Evolutionary conservation across 179 eudicot species (phyloP).

Genomic region (Spinacia oleracea): DNA sequence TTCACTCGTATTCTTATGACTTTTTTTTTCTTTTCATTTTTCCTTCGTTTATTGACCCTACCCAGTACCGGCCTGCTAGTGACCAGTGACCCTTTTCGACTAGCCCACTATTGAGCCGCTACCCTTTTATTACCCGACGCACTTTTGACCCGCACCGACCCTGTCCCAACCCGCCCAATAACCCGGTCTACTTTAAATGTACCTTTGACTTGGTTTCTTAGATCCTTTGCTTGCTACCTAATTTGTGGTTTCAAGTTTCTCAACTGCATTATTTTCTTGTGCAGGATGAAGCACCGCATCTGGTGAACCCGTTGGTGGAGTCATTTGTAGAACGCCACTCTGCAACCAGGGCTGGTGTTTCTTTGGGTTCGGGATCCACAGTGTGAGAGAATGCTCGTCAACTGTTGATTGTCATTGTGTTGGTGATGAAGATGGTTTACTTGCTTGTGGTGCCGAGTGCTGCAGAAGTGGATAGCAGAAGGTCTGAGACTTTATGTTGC

Average conservation of each 20-base stretch:
- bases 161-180: no score
- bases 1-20: no score
- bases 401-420: background rate
- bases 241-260: background rate
- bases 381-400: constrained; percentile 11
- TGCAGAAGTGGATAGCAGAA: background rate
- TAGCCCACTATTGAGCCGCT: no score
- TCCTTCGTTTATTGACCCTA: no score
- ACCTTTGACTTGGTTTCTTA: background rate
- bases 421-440: background rate
- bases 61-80: no score
- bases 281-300: constrained; percentile 97
- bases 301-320: constrained; percentile 79
- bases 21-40: no score
- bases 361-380: constrained; percentile 22
- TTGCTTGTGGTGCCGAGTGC: background rate
- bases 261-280: constrained; percentile 8
- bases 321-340: constrained; percentile 87
- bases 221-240: background rate
- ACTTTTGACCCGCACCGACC: no score
- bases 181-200: no score
- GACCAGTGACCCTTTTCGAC: no score
- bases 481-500: background rate
- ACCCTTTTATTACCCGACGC: no score
- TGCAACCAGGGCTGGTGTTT: constrained; percentile 24